Conservation (phyloP, 2,329 filamentous ascomycete genomes). For the Monosporascus sp. region DNA sequence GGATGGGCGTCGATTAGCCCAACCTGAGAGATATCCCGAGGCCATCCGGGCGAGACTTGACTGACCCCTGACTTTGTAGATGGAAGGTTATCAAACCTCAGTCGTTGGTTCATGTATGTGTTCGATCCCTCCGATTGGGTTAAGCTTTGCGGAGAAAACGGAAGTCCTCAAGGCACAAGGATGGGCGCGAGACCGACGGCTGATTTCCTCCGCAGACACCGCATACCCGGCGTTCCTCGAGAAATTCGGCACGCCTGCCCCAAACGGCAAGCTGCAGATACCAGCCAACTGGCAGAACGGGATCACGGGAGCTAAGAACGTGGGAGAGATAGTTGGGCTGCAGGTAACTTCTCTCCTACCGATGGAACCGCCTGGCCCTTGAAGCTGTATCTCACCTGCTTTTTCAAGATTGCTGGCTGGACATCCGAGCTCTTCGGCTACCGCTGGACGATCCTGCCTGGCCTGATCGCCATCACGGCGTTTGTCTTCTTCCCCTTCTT, state of each 20-base stretch:
- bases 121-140: too few relatives aligned
- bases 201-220: slow-evolving; percentile 22
- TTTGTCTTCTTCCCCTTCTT: slow-evolving; percentile 40
- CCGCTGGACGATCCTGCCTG: slow-evolving; percentile 33
- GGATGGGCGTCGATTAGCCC: too few relatives aligned
- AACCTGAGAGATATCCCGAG: too few relatives aligned
- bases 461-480: slow-evolving; percentile 27
- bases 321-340: slow-evolving; percentile 43
- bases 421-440: slow-evolving; percentile 35
- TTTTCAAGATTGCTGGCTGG: slow-evolving; percentile 32
- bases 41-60: too few relatives aligned
- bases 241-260: slow-evolving; percentile 26
- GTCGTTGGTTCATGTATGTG: slow-evolving; percentile 25
- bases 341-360: slow-evolving; percentile 15
- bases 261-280: slow-evolving; percentile 34
- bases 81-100: slow-evolving; percentile 25
- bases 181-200: too few relatives aligned
- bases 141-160: too few relatives aligned
- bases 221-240: slow-evolving; percentile 30
- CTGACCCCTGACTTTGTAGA: slow-evolving; percentile 1
- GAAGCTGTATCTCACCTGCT: neutral
- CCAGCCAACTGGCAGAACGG: slow-evolving; percentile 42
- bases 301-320: slow-evolving; percentile 36
- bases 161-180: too few relatives aligned
- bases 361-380: neutral